Evolutionary conservation across 2,329 filamentous ascomycete species (phyloP).

Genomic region (Amauroascus niger): DNA sequence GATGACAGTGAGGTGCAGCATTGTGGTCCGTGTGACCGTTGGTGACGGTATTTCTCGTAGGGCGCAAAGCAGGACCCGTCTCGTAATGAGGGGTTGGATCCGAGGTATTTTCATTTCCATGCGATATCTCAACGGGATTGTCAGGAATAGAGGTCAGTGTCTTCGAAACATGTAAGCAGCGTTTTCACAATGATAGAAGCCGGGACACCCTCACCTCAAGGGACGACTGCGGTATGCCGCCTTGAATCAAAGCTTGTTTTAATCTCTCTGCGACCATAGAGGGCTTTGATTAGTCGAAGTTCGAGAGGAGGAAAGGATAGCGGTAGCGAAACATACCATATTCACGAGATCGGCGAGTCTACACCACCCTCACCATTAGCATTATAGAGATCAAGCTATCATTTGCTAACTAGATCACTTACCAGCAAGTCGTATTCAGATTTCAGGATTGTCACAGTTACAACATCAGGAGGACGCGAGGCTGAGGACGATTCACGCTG

Average conservation of each 20-base stretch:
- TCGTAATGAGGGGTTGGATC: not conserved
- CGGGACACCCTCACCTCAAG: constrained; percentile 34
- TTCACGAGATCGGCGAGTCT: constrained; percentile 24
- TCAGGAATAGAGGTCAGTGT: constrained; percentile 14
- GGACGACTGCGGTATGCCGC: constrained; percentile 43
- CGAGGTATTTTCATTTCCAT: not conserved
- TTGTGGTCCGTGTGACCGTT: not conserved
- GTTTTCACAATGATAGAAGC: constrained; percentile 8
- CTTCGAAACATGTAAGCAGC: constrained; percentile 15
- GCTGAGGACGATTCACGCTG: constrained; percentile 4
- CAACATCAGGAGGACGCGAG: constrained; percentile 24
- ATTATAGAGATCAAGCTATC: not conserved
- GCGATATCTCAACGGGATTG: not conserved
- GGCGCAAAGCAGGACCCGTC: not conserved
- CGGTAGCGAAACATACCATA: constrained; percentile 22
- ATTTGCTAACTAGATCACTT: constrained; percentile 21
- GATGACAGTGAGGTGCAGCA: not conserved
- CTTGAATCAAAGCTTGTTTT: constrained; percentile 41
- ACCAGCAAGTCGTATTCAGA: constrained; percentile 54
- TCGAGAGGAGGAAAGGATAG: not conserved
- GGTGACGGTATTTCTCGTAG: not conserved
- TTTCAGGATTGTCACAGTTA: constrained; percentile 48
- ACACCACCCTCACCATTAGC: constrained; percentile 5
- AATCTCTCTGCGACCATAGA: constrained; percentile 34
- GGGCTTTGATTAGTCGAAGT: constrained; percentile 1